Percentiles rank a stretch among this genome's conserved stretches.
Conservation (phyloP, 805 yeast genomes). For the Starmerella floricola region DNA sequence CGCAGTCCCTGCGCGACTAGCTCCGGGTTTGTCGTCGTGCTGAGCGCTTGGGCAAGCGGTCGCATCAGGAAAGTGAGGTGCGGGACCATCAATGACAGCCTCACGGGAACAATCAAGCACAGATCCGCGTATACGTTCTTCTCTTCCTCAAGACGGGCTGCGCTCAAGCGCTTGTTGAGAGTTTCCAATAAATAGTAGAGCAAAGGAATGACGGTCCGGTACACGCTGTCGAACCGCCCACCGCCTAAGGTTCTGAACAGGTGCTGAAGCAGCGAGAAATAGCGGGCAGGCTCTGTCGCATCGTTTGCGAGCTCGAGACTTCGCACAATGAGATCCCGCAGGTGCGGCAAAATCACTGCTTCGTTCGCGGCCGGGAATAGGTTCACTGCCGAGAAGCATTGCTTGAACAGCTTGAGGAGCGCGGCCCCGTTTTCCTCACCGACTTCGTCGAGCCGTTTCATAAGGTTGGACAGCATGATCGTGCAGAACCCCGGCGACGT, state of each 20-base stretch:
- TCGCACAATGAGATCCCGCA: constrained; percentile 68
- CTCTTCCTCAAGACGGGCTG: constrained; percentile 79
- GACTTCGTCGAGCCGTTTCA: constrained; percentile 58
- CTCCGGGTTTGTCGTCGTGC: constrained; percentile 62
- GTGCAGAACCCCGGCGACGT: constrained; percentile 89
- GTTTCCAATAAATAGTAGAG: constrained; percentile 78
- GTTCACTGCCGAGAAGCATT: constrained; percentile 92
- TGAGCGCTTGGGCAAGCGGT: constrained; percentile 81
- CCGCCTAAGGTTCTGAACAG: constrained; percentile 92
- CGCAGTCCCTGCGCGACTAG: constrained; percentile 88
- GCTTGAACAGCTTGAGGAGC: constrained; percentile 72
- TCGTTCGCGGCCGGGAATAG: constrained; percentile 79
- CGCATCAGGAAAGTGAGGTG: constrained; percentile 78
- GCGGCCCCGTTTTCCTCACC: constrained; percentile 71
- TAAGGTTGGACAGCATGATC: constrained; percentile 61
- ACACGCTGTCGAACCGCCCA: constrained; percentile 84
- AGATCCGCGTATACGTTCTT: constrained; percentile 89
- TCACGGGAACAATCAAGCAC: constrained; percentile 90
- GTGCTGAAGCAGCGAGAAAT: constrained; percentile 76
- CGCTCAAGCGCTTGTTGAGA: constrained; percentile 65
- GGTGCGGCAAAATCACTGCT: constrained; percentile 73
- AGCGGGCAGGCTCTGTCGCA: constrained; percentile 82
- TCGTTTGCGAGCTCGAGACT: constrained; percentile 68
- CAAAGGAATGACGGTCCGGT: constrained; percentile 85
- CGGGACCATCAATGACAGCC: constrained; percentile 86